These are phyloP conservation scores for Irpex rosettiformis DNA, from an alignment of 1,284 basidiomycete species.

Conservation along the genomic window DNA sequence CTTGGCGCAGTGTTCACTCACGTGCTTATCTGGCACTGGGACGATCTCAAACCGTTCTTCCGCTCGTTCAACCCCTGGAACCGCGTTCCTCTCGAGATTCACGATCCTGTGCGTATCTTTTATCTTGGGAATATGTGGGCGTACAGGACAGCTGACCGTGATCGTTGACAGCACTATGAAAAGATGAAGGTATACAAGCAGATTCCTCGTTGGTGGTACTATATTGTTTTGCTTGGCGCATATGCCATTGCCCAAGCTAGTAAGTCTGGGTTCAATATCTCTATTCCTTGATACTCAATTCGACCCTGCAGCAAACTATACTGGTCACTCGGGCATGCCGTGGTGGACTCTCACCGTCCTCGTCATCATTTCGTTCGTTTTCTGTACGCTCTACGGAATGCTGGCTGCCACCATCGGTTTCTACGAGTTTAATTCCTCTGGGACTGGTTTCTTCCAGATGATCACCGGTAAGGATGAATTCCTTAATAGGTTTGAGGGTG, in stretches of 20 bases:
- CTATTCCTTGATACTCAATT: too few relatives aligned
- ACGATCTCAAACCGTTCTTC: constrained; percentile 35
- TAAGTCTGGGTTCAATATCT: too few relatives aligned
- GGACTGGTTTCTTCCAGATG: constrained; percentile 31
- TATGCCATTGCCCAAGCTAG: constrained; percentile 43
- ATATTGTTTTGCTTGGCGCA: constrained; percentile 38
- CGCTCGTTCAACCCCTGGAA: constrained; percentile 30
- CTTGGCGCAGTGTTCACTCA: constrained; percentile 30
- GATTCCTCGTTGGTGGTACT: constrained; percentile 64
- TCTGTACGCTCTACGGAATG: constrained; percentile 42
- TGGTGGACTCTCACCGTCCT: constrained; percentile 47
- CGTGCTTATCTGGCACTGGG: constrained; percentile 30
- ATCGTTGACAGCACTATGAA: constrained; percentile 33
- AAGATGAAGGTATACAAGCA: constrained; percentile 61
- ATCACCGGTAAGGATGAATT: constrained; percentile 17
- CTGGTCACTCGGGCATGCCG: constrained; percentile 46
- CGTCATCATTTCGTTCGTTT: constrained; percentile 48
- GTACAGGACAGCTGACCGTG: constrained; percentile 10
- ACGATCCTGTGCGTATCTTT: constrained; percentile 22
- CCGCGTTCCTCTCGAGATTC: constrained; percentile 21
- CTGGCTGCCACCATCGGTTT: constrained; percentile 51
- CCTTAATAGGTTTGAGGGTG: neutral
- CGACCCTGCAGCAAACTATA: constrained; percentile 44
- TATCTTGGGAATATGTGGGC: neutral
- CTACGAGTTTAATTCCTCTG: constrained; percentile 26